Conservation (phyloP, 768 basidiomycete genomes). For the Termitomyces sp. region DNA sequence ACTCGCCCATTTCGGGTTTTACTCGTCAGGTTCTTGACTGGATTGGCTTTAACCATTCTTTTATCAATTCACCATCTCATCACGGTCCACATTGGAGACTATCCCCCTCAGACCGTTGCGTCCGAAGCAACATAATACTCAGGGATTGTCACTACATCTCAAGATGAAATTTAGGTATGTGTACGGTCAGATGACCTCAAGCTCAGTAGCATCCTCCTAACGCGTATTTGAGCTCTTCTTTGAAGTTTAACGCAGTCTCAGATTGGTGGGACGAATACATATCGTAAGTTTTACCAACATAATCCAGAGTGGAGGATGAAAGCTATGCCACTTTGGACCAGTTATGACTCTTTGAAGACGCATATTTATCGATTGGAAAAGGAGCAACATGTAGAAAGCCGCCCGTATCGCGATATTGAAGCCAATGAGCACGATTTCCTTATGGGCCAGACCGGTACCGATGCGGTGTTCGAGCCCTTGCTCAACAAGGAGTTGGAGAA, state of each 20-base stretch:
- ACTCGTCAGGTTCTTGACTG: neutral
- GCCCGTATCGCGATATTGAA: constrained; percentile 51
- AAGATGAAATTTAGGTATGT: constrained; percentile 62
- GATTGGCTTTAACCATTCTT: neutral
- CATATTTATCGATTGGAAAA: constrained; percentile 85
- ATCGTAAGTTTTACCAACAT: constrained; percentile 48
- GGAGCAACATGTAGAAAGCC: constrained; percentile 48
- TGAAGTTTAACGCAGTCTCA: constrained; percentile 87
- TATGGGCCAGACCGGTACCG: constrained; percentile 41
- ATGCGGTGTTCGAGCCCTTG: constrained; percentile 63
- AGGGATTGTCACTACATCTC: constrained; percentile 17
- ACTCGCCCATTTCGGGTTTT: neutral
- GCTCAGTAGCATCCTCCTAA: neutral
- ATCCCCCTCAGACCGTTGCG: constrained; percentile 33
- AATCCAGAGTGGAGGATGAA: neutral
- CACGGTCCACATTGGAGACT: constrained; percentile 25
- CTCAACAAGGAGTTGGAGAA: constrained; percentile 82
- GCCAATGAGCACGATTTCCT: constrained; percentile 57
- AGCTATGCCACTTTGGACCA: constrained; percentile 19
- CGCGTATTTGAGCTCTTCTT: constrained; percentile 51
- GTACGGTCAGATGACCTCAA: neutral
- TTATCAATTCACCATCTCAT: constrained; percentile 3
- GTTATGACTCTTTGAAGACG: constrained; percentile 85
- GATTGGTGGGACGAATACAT: constrained; percentile 96
- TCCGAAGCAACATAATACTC: constrained; percentile 14